A percentile compares a stretch with the other conserved stretches of the same genome.
Conservation (phyloP, 2,329 filamentous ascomycete genomes). For the Penicillium sp. region DNA sequence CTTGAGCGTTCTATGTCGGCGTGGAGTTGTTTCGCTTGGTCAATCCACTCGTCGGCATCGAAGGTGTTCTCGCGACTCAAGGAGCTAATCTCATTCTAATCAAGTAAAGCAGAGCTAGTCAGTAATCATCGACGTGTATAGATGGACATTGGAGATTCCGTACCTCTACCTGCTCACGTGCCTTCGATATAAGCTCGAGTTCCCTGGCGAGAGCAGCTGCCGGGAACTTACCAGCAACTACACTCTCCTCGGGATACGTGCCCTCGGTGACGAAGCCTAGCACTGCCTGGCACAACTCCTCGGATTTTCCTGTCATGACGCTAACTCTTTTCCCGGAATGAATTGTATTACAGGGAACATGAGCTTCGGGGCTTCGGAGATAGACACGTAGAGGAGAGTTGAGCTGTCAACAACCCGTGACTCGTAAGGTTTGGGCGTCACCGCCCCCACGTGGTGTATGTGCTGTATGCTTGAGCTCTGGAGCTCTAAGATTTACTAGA, state of each 20-base stretch:
- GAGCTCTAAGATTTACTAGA: not conserved
- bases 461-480: not conserved
- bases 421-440: slow-evolving; percentile 29
- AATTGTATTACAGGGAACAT: not conserved
- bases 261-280: slow-evolving; percentile 61
- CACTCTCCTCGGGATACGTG: slow-evolving; percentile 56
- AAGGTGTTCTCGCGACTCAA: slow-evolving; percentile 74
- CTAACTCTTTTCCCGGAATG: slow-evolving; percentile 18
- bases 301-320: slow-evolving; percentile 34
- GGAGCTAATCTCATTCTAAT: slow-evolving; percentile 66
- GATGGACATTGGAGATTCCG: not conserved
- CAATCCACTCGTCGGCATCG: slow-evolving; percentile 82
- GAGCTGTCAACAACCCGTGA: slow-evolving; percentile 30
- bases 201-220: slow-evolving; percentile 49
- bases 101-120: slow-evolving; percentile 6
- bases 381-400: slow-evolving; percentile 4
- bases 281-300: slow-evolving; percentile 56
- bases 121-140: not conserved
- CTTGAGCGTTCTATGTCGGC: slow-evolving; percentile 80
- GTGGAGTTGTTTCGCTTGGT: slow-evolving; percentile 78
- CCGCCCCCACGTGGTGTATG: slow-evolving; percentile 21
- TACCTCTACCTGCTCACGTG: slow-evolving; percentile 55
- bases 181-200: slow-evolving; percentile 50
- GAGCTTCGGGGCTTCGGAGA: not conserved
- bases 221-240: slow-evolving; percentile 54